Conservation (phyloP, 176 grass and related monocot genomes). For the Musa schizocarpa region DNA sequence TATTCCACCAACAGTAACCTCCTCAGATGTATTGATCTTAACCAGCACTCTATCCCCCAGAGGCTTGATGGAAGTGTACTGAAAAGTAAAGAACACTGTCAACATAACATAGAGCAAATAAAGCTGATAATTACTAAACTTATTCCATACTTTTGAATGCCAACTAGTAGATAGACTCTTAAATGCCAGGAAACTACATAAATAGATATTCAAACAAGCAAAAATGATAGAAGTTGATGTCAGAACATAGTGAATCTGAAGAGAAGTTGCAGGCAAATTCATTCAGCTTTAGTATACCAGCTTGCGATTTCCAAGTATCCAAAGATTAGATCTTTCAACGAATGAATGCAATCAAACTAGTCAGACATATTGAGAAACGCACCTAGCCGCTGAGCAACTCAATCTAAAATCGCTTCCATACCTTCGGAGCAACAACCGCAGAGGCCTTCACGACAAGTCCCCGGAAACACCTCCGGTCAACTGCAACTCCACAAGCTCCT, state of each 20-base stretch:
- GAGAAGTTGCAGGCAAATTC: too few relatives aligned
- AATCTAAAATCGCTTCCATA: neutral
- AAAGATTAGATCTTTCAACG: neutral
- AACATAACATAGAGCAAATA: neutral
- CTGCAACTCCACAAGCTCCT: neutral
- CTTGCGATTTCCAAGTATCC: neutral
- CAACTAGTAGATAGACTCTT: neutral
- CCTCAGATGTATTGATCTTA: conserved; percentile 67
- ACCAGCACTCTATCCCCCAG: conserved; percentile 70
- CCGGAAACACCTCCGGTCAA: conserved; percentile 18
- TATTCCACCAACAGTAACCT: conserved; percentile 67
- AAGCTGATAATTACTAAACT: neutral
- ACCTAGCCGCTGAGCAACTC: neutral
- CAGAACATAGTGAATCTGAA: too few relatives aligned
- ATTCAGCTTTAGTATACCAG: too few relatives aligned
- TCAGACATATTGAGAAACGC: neutral
- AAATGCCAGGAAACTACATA: too few relatives aligned
- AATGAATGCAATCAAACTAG: neutral
- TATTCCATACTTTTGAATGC: neutral
- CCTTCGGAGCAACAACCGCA: conserved; percentile 65
- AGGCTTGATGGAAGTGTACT: conserved; percentile 78
- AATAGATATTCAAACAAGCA: too few relatives aligned
- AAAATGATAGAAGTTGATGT: too few relatives aligned
- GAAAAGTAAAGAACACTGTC: conserved; percentile 5
- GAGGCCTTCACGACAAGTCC: conserved; percentile 52